phyloP scores from a whole-genome alignment of 441 rosid species.

The Rhodomyrtus psidioides region DNA sequence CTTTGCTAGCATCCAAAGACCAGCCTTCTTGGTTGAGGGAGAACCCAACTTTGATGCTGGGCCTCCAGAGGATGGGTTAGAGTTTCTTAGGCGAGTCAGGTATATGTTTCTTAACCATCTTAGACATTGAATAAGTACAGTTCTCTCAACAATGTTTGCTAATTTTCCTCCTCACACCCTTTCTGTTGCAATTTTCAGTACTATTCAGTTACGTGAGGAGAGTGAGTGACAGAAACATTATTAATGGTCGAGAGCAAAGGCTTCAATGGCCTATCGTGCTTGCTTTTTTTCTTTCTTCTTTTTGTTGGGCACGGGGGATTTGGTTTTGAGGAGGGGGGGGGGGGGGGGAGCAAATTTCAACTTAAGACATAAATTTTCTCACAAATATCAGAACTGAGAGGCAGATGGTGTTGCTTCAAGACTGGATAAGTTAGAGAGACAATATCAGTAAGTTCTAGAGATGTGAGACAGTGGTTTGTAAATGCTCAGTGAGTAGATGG shows the following conservation, averaged over 20 bases:
- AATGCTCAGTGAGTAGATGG: not conserved
- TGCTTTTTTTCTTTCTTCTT: too few relatives aligned
- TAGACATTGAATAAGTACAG: not conserved
- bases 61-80: constrained; percentile 89
- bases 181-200: not conserved
- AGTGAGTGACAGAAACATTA: not conserved
- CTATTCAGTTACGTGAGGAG: not conserved
- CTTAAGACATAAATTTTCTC: not conserved
- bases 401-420: not conserved
- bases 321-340: too few relatives aligned
- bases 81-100: constrained; percentile 86
- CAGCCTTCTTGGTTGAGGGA: constrained; percentile 76
- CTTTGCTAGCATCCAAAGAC: constrained; percentile 67
- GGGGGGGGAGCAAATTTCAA: not conserved
- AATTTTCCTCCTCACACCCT: not conserved
- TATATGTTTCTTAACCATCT: constrained; percentile 10
- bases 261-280: not conserved
- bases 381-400: not conserved
- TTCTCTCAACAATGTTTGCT: not conserved
- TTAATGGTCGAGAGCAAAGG: not conserved
- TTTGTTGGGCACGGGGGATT: too few relatives aligned
- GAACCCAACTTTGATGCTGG: constrained; percentile 87
- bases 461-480: not conserved
- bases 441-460: not conserved
- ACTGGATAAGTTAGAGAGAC: not conserved